Base-by-base conservation (phyloP, 805 yeast species). In the Yarrowia deformans region DNA sequence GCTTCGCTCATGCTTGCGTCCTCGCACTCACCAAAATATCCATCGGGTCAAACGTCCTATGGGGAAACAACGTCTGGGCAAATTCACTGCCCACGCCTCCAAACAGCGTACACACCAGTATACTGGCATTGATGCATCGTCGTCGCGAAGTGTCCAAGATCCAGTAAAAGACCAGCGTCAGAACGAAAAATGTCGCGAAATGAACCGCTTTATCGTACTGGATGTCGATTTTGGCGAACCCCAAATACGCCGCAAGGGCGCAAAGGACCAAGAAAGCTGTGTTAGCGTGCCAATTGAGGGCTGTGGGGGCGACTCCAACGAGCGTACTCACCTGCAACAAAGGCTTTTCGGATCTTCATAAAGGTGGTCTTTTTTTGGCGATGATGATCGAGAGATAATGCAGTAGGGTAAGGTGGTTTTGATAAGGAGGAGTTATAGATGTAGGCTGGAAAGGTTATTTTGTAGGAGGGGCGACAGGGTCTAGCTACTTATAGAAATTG, bases 41-140 rank as follows among this genome's bases (percentile, higher is more conserved):
- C 19, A 70, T 69, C 34, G 72, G 40, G 69, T 81, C 83, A 71
- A 81, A 81, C 12, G 64, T 69, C 18, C 83, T 79, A 60, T 75
- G 72, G 8, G 79, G 76, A 9, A 77, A 72, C 32, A 79, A 68
- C 14, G 74, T 72, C 70, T 81, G 84, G 6, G 73, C 72, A 58
- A 80, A 73, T 72, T 81, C 84, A 1, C 82, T 79, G 8, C 81
- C 82, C 43, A 80, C 71, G 13, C 82, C 80, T n/a, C 79, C 82
- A 10, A 74, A 43, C 10, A 73, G 52, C 34, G 79, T 72, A 67
- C 82, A 79, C 6, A 76, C 79, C 16, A 76, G 55, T 14, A 78
- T 43, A 4, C 83, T 78, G 19, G 78, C 68, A 40, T 79, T 74
- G 55, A 78, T 74, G 18, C 79, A 74, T 23, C 82, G 74, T 60